Conservation (phyloP, 768 basidiomycete genomes). For the Tulasnella sp. region DNA sequence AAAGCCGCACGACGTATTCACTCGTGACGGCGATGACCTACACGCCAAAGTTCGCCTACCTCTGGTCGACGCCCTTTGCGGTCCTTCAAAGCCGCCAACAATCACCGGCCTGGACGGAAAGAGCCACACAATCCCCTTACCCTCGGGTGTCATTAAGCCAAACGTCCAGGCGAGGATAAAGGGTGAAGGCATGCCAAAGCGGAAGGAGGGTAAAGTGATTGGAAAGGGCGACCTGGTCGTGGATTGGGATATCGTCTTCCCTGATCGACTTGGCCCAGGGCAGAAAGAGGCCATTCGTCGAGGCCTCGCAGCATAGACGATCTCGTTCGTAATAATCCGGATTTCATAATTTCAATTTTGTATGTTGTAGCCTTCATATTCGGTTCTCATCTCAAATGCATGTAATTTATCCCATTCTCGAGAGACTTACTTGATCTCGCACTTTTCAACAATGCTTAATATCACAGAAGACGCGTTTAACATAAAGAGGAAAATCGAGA, state of each 20-base stretch:
- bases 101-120: conserved; percentile 75
- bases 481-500: not conserved
- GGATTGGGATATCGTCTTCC: conserved; percentile 77
- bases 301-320: conserved; percentile 32
- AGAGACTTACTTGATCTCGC: not conserved
- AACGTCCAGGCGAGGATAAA: conserved; percentile 59
- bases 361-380: not conserved
- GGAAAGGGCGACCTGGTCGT: conserved; percentile 80
- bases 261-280: conserved; percentile 56
- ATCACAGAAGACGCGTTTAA: not conserved
- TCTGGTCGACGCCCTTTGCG: conserved; percentile 75
- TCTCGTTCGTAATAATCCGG: not conserved
- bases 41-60: conserved; percentile 52
- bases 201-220: conserved; percentile 61
- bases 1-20: conserved; percentile 73
- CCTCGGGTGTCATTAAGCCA: conserved; percentile 64
- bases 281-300: conserved; percentile 79
- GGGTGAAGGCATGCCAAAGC: conserved; percentile 87
- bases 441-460: not conserved
- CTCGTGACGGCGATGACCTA: conserved; percentile 76
- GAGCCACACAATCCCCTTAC: conserved; percentile 58
- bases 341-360: not conserved
- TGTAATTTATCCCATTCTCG: not conserved
- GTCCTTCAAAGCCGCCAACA: conserved; percentile 44
- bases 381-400: not conserved